Conservation (phyloP, 345 rosid species). For the Pistacia vera region DNA sequence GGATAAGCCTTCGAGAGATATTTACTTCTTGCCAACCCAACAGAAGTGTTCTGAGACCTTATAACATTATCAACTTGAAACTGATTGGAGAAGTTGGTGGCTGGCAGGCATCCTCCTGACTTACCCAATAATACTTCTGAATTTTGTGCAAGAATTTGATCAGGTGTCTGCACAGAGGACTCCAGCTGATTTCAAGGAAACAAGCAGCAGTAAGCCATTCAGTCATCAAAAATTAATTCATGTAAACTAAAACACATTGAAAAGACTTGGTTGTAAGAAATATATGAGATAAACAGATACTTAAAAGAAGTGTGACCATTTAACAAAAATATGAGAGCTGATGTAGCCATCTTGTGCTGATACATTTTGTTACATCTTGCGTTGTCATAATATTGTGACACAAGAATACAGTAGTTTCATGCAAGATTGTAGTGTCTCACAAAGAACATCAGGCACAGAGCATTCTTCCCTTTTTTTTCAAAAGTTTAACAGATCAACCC, state of each 20-base stretch:
- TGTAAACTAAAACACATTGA: not conserved
- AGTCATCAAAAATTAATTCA: slow-evolving; percentile 6
- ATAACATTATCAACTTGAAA: slow-evolving; percentile 29
- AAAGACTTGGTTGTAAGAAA: not conserved
- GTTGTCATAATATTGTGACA: not conserved
- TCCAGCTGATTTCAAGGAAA: slow-evolving; percentile 26
- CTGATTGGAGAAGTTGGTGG: slow-evolving; percentile 36
- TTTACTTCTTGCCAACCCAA: slow-evolving; percentile 36
- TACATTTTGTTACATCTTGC: not conserved
- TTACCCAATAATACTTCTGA: slow-evolving; percentile 33
- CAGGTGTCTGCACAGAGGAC: slow-evolving; percentile 27
- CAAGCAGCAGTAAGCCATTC: not conserved
- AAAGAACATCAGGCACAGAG: not conserved
- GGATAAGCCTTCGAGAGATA: slow-evolving; percentile 38
- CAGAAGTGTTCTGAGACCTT: slow-evolving; percentile 34
- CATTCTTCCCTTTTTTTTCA: not conserved
- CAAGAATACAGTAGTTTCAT: not conserved
- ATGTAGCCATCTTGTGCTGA: not conserved
- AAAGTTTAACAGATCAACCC: not conserved
- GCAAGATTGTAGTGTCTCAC: not conserved
- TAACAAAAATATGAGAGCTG: not conserved
- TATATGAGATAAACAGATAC: too few species aligned
- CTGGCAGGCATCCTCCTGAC: slow-evolving; percentile 27
- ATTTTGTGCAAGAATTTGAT: slow-evolving; percentile 35
- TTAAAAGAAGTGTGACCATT: not conserved